Conservation (phyloP, 225 moss, liverwort and hornwort species). For the Climacium dendroides region DNA sequence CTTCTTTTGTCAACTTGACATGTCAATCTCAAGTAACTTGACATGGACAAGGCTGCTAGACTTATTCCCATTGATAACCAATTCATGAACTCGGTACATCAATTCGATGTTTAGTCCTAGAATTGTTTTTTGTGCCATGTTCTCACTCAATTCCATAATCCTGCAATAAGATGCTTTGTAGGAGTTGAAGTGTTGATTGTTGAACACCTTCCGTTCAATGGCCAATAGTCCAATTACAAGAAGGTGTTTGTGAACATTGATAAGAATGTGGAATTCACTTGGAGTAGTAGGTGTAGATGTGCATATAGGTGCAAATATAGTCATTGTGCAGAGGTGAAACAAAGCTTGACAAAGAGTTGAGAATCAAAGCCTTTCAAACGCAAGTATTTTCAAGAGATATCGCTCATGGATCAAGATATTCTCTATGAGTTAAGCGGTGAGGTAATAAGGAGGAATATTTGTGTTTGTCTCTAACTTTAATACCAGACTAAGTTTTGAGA, state of each 20-base stretch:
- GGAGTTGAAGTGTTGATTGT: too few species aligned
- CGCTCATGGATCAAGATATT: fast-evolving
- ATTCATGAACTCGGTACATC: too few species aligned
- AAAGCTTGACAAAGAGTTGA: fast-evolving
- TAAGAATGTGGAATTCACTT: neutral
- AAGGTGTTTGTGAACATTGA: neutral
- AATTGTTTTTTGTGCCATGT: fast-evolving
- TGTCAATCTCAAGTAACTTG: too few species aligned
- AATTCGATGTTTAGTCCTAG: too few species aligned
- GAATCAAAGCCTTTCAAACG: neutral
- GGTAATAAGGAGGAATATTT: neutral
- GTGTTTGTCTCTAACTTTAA: fast-evolving
- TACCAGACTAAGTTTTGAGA: neutral
- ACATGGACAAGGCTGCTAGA: too few species aligned
- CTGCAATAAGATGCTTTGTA: fast-evolving
- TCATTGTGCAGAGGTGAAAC: neutral
- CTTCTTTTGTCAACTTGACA: too few species aligned
- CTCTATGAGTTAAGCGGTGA: neutral
- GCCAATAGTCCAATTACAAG: fast-evolving
- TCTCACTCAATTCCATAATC: fast-evolving
- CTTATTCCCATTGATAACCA: too few species aligned
- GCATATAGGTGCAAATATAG: fast-evolving
- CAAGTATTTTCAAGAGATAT: neutral
- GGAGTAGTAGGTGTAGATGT: fast-evolving
- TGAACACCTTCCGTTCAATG: neutral